phyloP scores from a whole-genome alignment of 2,329 filamentous ascomycete genomes.

The Diplocarpon mali region DNA sequence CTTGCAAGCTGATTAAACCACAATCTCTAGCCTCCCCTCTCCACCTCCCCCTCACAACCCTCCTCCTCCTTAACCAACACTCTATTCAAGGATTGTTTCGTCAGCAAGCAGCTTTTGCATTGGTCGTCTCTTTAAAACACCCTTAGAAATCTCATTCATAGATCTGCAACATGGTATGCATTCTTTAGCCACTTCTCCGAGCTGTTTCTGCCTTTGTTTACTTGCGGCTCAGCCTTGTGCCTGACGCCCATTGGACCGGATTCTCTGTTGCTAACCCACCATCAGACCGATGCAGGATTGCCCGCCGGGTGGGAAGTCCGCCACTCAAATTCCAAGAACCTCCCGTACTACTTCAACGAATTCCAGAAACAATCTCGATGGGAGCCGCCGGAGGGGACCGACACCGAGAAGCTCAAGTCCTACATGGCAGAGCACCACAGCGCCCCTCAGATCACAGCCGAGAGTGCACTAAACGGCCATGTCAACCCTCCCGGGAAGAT shows the following conservation, averaged over 20 bases:
- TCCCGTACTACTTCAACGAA: conserved; percentile 97
- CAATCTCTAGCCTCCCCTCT: no score
- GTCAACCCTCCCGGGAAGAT: conserved; percentile 65
- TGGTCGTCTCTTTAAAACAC: neutral
- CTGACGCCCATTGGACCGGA: conserved; percentile 2
- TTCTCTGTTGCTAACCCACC: conserved; percentile 9
- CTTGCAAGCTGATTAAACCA: no score
- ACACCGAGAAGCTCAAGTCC: conserved; percentile 82
- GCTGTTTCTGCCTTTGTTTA: conserved; percentile 13
- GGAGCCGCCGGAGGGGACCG: conserved; percentile 82
- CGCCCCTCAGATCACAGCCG: conserved; percentile 35
- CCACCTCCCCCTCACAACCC: no score
- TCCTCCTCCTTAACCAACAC: no score
- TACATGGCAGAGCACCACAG: conserved; percentile 91
- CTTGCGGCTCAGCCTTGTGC: conserved; percentile 5
- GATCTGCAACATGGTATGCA: neutral
- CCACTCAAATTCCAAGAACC: conserved; percentile 95
- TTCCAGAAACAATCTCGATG: conserved; percentile 80
- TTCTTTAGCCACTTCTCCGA: neutral
- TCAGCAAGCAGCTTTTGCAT: no score
- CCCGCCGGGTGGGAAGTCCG: conserved; percentile 89
- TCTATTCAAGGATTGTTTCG: no score
- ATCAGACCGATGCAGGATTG: conserved; percentile 64
- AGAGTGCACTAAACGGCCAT: conserved; percentile 24
- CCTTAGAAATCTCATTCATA: neutral